Evolutionary conservation across 306 rosid species (phyloP).

Genomic region (Pyrus communis): DNA sequence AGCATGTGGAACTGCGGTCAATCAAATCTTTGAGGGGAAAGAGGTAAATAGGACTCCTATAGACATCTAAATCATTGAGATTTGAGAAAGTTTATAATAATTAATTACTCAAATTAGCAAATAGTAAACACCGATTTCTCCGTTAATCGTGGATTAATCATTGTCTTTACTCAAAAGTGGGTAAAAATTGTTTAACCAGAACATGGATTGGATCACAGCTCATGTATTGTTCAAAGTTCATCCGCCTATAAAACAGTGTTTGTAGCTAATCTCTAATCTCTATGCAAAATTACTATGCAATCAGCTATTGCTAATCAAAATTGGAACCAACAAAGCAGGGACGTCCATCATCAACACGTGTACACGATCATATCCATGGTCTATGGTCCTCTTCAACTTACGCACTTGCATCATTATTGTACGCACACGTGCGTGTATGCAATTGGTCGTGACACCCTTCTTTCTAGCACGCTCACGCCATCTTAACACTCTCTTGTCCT

Average conservation of each 20-base stretch:
- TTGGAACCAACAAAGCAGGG: too few relatives aligned
- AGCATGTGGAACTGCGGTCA: background rate
- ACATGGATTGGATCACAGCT: conserved; percentile 61
- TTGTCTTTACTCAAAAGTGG: conserved; percentile 6
- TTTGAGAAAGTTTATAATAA: background rate
- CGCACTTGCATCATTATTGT: background rate
- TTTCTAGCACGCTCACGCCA: too few relatives aligned
- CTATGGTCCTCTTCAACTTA: too few relatives aligned
- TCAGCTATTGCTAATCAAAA: background rate
- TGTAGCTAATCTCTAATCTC: background rate
- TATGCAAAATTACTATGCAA: background rate
- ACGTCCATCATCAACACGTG: too few relatives aligned
- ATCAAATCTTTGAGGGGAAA: background rate
- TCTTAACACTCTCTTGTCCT: background rate
- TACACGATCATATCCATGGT: too few relatives aligned
- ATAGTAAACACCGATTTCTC: conserved; percentile 12
- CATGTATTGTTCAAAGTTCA: conserved; percentile 3
- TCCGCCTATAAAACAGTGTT: conserved; percentile 8
- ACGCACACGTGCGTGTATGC: too few relatives aligned
- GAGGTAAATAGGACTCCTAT: background rate
- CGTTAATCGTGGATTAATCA: conserved; percentile 56
- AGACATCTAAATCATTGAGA: conserved; percentile 17
- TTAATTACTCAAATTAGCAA: background rate
- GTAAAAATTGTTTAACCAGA: conserved; percentile 17
- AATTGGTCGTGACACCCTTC: too few relatives aligned